Evolutionary conservation across 805 yeast genomes (phyloP), one percentile per base, ranked within the genome.

Genomic region (Nakazawaea ambrosiae): DNA sequence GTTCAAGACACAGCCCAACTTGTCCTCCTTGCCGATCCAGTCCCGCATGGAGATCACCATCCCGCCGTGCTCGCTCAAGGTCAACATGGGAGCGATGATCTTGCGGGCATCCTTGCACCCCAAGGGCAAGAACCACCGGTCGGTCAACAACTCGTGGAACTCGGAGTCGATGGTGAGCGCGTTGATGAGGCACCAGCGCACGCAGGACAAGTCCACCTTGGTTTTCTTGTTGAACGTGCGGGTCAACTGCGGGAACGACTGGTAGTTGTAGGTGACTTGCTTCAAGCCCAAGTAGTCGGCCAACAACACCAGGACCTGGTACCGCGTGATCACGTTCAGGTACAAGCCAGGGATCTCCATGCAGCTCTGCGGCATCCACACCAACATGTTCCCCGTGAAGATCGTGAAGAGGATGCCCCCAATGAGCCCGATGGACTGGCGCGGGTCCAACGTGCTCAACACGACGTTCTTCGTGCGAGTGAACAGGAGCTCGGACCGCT

Each of bases 1-100:
- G 27, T 61, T 54, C 25, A 70, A 56, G 1, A 62, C 49, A 32
- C 75, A 66, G 4, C 85, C 84, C 39, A 81, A 49, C 33, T 73
- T 73, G 16, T 80, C 84, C 38, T 74, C 74, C 4, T 74, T 74
- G 3, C 86, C 88, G 12, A 89, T 63, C 87, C 96, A 90, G 56
- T 92, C 99, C 46, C 95, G 70, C 70, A 88, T 74, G 1, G 97
- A 78, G 5, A 92, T 77, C 10, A 89, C 88, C 75, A 90, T 85
- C 2, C 99, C 99, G 24, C 98, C 98, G 51, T 88, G 94, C 53
- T 92, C 98, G 45, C 84, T 76, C 34, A 92, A 63, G 0, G 96
- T 83, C 31, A 92, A 65, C 66, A 92, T 73, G 0, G 99, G 99
- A 0, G 95, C 80, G 20, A 88, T 81, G 4, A 87, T 84, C 36